Conservation (phyloP, 345 rosid species). For the Erodium maritimum region DNA sequence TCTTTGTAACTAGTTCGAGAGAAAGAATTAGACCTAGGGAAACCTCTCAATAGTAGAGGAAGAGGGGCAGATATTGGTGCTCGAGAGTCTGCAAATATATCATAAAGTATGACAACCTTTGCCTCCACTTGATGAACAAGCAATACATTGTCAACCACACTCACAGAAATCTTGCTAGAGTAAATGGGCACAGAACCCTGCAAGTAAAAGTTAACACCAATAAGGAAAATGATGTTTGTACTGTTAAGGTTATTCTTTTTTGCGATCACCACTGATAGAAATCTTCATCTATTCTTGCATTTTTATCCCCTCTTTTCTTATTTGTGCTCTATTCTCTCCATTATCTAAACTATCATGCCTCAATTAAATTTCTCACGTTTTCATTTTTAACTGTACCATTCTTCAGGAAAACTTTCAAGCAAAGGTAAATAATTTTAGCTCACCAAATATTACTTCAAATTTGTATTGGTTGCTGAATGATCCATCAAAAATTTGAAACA, state of each 20-base stretch:
- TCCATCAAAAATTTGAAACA: too few species aligned
- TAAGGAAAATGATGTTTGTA: background rate
- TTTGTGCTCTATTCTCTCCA: background rate
- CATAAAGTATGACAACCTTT: constrained; percentile 90
- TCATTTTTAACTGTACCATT: background rate
- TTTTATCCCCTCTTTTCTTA: background rate
- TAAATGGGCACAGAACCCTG: constrained; percentile 96
- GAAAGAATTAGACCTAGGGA: constrained; percentile 39
- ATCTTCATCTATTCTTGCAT: background rate
- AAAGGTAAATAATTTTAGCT: too few species aligned
- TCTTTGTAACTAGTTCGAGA: constrained; percentile 39
- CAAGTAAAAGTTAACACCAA: constrained; percentile 7
- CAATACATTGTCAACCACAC: constrained; percentile 79
- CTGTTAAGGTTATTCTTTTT: background rate
- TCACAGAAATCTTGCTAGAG: constrained; percentile 78
- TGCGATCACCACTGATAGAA: background rate
- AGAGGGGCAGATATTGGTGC: constrained; percentile 99
- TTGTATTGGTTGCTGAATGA: too few species aligned
- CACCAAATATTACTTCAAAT: too few species aligned
- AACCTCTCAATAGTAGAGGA: constrained; percentile 72
- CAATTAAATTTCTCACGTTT: background rate
- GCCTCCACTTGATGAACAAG: constrained; percentile 98
- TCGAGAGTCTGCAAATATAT: constrained; percentile 78
- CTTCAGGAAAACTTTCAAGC: background rate
- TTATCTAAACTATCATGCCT: background rate